These are phyloP conservation scores for Vitis hybrid DNA, from an alignment of 177 flowering plant species.

Conservation along the genomic window DNA sequence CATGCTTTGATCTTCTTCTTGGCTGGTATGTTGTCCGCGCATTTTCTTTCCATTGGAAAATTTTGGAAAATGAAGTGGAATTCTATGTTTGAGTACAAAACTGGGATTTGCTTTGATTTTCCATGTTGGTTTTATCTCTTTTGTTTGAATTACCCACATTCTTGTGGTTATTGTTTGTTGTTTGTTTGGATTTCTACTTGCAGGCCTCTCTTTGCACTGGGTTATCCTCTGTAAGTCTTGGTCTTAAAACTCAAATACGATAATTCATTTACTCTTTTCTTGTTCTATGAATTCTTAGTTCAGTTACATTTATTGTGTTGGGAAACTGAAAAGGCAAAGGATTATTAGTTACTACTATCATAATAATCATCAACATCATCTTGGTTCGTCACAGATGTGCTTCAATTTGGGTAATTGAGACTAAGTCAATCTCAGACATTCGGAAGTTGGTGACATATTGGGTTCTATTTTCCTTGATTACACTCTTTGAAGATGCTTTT, in stretches of 20 bases:
- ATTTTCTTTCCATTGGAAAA: neutral
- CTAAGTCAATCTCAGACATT: slow-evolving; percentile 14
- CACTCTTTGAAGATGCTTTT: slow-evolving; percentile 30
- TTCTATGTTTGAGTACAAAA: too few relatives aligned
- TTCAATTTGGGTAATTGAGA: slow-evolving; percentile 36
- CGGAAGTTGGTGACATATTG: slow-evolving; percentile 30
- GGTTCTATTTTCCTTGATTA: slow-evolving; percentile 25
- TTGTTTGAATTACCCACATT: too few relatives aligned
- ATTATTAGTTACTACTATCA: neutral
- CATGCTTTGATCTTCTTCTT: slow-evolving; percentile 11
- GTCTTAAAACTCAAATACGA: neutral
- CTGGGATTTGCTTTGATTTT: too few relatives aligned
- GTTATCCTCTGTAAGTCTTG: slow-evolving; percentile 21
- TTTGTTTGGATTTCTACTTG: neutral
- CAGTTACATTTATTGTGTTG: neutral
- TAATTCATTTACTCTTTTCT: neutral
- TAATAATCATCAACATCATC: neutral
- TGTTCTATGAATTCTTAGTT: neutral
- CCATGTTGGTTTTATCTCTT: neutral
- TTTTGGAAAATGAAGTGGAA: neutral
- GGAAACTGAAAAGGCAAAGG: too few relatives aligned
- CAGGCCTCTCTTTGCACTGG: slow-evolving; percentile 24
- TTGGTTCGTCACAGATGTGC: slow-evolving; percentile 21
- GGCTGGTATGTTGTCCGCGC: slow-evolving; percentile 10
- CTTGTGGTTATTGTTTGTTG: neutral